These are phyloP conservation scores for Saccharomyces mikatae DNA, from an alignment of 805 yeast genomes.

Conservation along the genomic window DNA sequence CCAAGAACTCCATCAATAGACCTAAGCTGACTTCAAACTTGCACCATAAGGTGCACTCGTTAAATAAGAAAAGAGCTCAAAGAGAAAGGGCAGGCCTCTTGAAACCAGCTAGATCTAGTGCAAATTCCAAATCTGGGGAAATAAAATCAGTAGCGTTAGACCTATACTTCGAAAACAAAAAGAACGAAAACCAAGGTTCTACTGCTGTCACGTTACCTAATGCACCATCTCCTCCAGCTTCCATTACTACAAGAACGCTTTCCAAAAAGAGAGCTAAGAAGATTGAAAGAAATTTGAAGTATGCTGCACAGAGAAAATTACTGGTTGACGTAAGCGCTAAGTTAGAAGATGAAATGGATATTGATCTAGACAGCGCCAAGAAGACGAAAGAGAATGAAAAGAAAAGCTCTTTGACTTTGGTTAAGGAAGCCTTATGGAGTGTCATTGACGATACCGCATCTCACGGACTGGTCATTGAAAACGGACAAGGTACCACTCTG, in stretches of 20 bases:
- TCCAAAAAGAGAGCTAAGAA: slow-evolving; percentile 75
- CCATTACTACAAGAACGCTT: slow-evolving; percentile 48
- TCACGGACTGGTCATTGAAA: slow-evolving; percentile 36
- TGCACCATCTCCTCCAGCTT: slow-evolving; percentile 8
- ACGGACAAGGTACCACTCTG: slow-evolving; percentile 75
- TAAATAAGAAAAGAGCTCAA: slow-evolving; percentile 49
- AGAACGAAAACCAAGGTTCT: slow-evolving; percentile 1
- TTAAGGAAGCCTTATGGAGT: slow-evolving; percentile 63
- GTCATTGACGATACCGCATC: slow-evolving; percentile 52
- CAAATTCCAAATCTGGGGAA: slow-evolving; percentile 34
- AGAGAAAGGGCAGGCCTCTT: slow-evolving; percentile 37
- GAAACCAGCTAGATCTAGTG: slow-evolving; percentile 42
- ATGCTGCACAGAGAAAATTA: slow-evolving; percentile 51
- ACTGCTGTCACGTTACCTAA: slow-evolving; percentile 9
- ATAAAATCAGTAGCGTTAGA: slow-evolving; percentile 37
- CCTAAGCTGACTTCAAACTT: slow-evolving; percentile 55
- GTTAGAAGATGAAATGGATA: slow-evolving; percentile 31
- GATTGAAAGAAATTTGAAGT: slow-evolving; percentile 69
- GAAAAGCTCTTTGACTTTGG: slow-evolving; percentile 31
- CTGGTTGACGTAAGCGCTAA: slow-evolving; percentile 43
- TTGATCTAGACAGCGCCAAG: slow-evolving; percentile 36
- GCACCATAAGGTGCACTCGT: slow-evolving; percentile 41
- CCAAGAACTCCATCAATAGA: slow-evolving; percentile 72
- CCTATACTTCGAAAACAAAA: slow-evolving; percentile 30
- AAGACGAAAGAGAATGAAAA: slow-evolving; percentile 20